Conservation (phyloP, 306 rosid species). For the Elaeagnus macrophylla region DNA sequence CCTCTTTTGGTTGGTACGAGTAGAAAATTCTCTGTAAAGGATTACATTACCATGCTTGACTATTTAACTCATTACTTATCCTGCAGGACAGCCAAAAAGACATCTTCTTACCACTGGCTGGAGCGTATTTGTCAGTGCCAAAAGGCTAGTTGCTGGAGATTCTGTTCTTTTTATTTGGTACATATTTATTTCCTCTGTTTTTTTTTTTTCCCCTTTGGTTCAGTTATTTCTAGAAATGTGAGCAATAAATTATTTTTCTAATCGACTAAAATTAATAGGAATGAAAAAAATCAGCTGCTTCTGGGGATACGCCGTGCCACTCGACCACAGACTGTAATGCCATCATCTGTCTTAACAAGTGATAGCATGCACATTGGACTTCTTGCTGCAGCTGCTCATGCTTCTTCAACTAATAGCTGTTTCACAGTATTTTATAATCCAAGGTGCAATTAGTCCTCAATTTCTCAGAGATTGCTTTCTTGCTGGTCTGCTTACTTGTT, state of each 20-base stretch:
- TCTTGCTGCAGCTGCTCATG: slow-evolving; percentile 97
- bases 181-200: slow-evolving; percentile 12
- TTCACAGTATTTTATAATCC: slow-evolving; percentile 86
- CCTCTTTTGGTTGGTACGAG: background rate
- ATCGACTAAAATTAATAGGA: slow-evolving; percentile 34
- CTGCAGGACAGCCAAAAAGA: slow-evolving; percentile 83
- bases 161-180: slow-evolving; percentile 91
- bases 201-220: slow-evolving; percentile 8
- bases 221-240: background rate
- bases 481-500: slow-evolving; percentile 6
- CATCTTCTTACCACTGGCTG: slow-evolving; percentile 94
- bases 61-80: slow-evolving; percentile 18
- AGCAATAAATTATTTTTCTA: too few relatives aligned
- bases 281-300: slow-evolving; percentile 82
- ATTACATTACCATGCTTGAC: slow-evolving; percentile 10
- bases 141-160: slow-evolving; percentile 86
- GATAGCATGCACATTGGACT: slow-evolving; percentile 94
- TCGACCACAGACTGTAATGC: slow-evolving; percentile 76
- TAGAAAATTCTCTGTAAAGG: background rate
- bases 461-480: background rate
- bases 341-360: slow-evolving; percentile 75
- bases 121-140: slow-evolving; percentile 93
- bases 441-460: slow-evolving; percentile 37
- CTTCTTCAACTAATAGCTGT: slow-evolving; percentile 78
- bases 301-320: slow-evolving; percentile 77